Base-by-base conservation (phyloP, 345 rosid species). In the Gossypium bickii region DNA sequence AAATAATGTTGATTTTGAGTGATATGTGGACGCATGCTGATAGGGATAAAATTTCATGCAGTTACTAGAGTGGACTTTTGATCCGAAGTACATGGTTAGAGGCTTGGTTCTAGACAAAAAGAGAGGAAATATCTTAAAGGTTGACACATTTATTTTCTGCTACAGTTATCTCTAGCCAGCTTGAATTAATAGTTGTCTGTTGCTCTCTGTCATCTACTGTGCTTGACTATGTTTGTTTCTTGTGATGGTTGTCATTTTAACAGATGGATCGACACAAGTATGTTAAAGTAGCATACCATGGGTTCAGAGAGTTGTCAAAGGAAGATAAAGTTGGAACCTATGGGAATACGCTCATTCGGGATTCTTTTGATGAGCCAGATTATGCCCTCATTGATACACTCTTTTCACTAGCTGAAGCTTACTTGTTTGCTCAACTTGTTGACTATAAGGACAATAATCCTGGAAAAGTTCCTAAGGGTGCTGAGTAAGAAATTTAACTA, bases 221-320 rank as follows among this genome's bases (percentile, higher is more conserved):
- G 38, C 45, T 66, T 66, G 51, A 9, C 18, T 44, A 38, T 47
- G 29, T 49, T 72, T 67, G 49, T 18, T 16, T 6, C n/a, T 10
- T 34, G 41, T 34, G 45, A 58, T 76, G 18, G 44, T 48, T 79
- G 38, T 79, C 76, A 65, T 44, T 73, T 62, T 12, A 38, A 65
- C 88, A 95, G 99, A 95, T 95, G 99, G 99, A 95, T 77, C 90
- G 99, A 49, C 99, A 95, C 76, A 95, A 95, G 79, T 95, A 95
- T 76, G 99, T 93, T 70, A 93, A 95, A 83, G 93, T 95, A 69
- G 99, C 99, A 22, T 95, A 93, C 80, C 99, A 95, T 85, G 99
- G 99, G 75, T 93, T 95, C 80, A 85, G 67, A 75, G 99, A 95
- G 82, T 83, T 95, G 83, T 83, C 93, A 18, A 95, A 95, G 87